Base-by-base conservation (phyloP, 2,329 filamentous ascomycete genomes). In the Trichoderma aggressivum region DNA sequence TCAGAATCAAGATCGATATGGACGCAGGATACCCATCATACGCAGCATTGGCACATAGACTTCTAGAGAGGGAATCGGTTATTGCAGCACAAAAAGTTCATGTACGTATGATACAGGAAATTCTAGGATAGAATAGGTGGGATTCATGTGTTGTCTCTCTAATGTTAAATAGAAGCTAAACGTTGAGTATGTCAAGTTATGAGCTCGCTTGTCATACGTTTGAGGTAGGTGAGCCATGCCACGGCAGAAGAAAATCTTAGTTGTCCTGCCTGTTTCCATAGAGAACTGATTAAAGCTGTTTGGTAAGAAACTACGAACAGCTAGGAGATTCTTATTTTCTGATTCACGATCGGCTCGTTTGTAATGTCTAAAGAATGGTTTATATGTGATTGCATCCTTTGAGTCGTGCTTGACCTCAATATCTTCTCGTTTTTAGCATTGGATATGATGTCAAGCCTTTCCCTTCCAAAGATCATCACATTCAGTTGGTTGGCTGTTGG, bases 1-100 rank as follows among this genome's bases (percentile, higher is more conserved):
- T 47, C 16, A 67, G 64, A 11, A 30, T 47, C 11, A 47, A 67
- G 18, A 47, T 67, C 18, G 55, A 67, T 18, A 67, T 67, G 55
- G 55, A 66, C 7, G 24, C 16, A 7, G 18, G 21, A 32, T 67
- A 67, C 36, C 64, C 64, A 24, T 18, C 53, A 47, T 67, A 67
- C n/a, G 36, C 36, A 0, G 34, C 53, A 47, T 67, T 67, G 26
- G 64, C 55, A 11, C 53, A 58, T 3, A 43, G 2, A 3, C 4
- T 59, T 30, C 24, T 59, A 5, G 26, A 24, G 24, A 67, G 53
- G n/a, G 50, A 67, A 26, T 59, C 64, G 1, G 64, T 59, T 4
- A 47, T 67, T 11, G 64, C 43, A 12, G 34, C 55, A 26, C 64
- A 0, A 1, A 59, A 67, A 21, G 36, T 67, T 34, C 64, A 67